Percentiles rank a stretch among this genome's conserved stretches.
phyloP scores from a whole-genome alignment of 331 rosid species.

The Rhamnella rubrinervis region DNA sequence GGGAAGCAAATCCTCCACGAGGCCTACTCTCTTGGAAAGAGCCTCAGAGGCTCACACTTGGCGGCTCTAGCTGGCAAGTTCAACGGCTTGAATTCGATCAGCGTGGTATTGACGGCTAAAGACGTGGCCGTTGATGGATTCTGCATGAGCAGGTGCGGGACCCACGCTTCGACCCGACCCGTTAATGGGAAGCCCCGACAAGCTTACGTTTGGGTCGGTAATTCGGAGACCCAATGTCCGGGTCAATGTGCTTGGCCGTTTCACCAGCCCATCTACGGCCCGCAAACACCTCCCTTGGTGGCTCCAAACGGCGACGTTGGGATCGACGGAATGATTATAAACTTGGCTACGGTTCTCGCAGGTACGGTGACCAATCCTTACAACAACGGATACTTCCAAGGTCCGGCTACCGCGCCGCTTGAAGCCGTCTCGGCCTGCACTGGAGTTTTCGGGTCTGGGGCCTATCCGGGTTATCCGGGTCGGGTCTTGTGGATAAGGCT shows the following conservation, averaged over 20 bases:
- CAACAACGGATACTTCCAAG: slow-evolving; percentile 73
- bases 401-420: slow-evolving; percentile 63
- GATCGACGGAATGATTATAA: slow-evolving; percentile 76
- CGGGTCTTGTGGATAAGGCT: slow-evolving; percentile 39
- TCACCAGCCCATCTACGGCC: slow-evolving; percentile 83
- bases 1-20: slow-evolving; percentile 58
- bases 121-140: slow-evolving; percentile 73
- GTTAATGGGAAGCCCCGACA: slow-evolving; percentile 16
- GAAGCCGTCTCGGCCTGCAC: slow-evolving; percentile 87
- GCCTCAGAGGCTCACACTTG: slow-evolving; percentile 34
- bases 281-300: slow-evolving; percentile 65
- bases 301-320: slow-evolving; percentile 95
- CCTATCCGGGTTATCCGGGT: slow-evolving; percentile 83
- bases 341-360: slow-evolving; percentile 71
- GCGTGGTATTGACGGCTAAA: slow-evolving; percentile 53
- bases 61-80: slow-evolving; percentile 39
- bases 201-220: slow-evolving; percentile 77
- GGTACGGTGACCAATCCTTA: slow-evolving; percentile 87
- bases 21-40: slow-evolving; percentile 57
- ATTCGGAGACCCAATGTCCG: slow-evolving; percentile 80
- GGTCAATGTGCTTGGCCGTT: slow-evolving; percentile 96
- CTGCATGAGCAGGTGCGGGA: slow-evolving; percentile 66
- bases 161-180: slow-evolving; percentile 48
- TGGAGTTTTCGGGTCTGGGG: slow-evolving; percentile 66
- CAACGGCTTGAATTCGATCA: slow-evolving; percentile 42